Base-by-base conservation (phyloP, 2,329 filamentous ascomycete species). In the Chlorencoelia australis region DNA sequence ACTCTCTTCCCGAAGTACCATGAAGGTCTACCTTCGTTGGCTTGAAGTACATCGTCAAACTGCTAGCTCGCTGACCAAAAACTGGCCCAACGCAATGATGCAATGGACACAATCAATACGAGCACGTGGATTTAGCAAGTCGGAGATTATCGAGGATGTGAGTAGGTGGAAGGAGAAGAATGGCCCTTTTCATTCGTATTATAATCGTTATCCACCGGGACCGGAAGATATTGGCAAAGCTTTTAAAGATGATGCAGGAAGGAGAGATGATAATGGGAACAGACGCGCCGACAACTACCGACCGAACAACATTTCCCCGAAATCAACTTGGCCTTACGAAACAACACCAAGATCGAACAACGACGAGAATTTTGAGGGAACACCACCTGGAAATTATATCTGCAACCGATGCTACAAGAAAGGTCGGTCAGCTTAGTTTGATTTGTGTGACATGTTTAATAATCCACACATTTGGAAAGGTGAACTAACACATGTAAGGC, bases 401-500 rank as follows among this genome's bases (percentile, higher is more conserved):
- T 54, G 52, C 43, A 47, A 50, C 37, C 40, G 49, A n/a, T 54
- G 52, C 30, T 22, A 37, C 1, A 25, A 42, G 22, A 40, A 34
- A 39, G 50, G 52, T 50, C 49, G 20, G 45, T 40, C 14, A n/a
- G 3, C 24, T 16, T 18, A 7, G 17, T 17, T 30, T 14, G 4
- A 25, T 10, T 24, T 16, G 10, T n/a, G 14, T 15, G 9, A 14
- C 22, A 10, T 21, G 18, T 7, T 14, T 16, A 17, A 17, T 14
- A 19, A 4, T 25, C 14, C n/a, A n/a, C n/a, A n/a, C n/a, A n/a
- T n/a, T n/a, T 10, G 5, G 22, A 9, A 10, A n/a, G 7, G 22
- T 19, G 8, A 21, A 33, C 37, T 46, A 25, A 43, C 28, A 20
- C 10, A 11, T 8, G 18, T 21, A 38, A 67, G 64, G 62, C 17